phyloP scores from a whole-genome alignment of 164 flowering plant genomes.

The Magnolia kwangsiensis region DNA sequence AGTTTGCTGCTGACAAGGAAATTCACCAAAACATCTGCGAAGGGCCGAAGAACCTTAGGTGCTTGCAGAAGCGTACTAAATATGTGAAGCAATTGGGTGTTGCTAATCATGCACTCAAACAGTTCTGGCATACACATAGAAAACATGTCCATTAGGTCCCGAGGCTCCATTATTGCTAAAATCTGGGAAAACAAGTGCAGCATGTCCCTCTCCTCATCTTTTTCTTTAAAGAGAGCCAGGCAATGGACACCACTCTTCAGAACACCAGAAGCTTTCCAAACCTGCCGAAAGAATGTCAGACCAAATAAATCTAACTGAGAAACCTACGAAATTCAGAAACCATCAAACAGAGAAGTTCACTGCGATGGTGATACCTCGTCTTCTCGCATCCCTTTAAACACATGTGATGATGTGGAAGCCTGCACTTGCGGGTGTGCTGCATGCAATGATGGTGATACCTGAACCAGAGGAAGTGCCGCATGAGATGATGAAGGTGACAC shows the following conservation, averaged over 20 bases:
- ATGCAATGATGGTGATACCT: conserved; percentile 68
- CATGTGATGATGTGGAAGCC: conserved; percentile 53
- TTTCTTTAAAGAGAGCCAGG: conserved; percentile 88
- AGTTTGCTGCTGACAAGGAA: conserved; percentile 91
- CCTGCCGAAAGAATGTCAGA: conserved; percentile 35
- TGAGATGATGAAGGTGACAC: conserved; percentile 11
- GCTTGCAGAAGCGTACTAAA: conserved; percentile 79
- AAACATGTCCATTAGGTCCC: conserved; percentile 99
- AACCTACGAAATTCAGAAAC: not conserved
- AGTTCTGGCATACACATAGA: conserved; percentile 96
- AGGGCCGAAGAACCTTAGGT: conserved; percentile 82
- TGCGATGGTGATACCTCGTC: conserved; percentile 68
- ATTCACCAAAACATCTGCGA: conserved; percentile 92
- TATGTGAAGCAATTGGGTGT: conserved; percentile 80
- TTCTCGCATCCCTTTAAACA: conserved; percentile 91
- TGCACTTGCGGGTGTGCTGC: conserved; percentile 61
- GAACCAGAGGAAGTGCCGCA: conserved; percentile 16
- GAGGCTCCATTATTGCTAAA: conserved; percentile 91
- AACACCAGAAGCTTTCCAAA: conserved; percentile 94
- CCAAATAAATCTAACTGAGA: conserved; percentile 1
- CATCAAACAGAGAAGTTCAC: not conserved
- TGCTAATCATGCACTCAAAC: conserved; percentile 92
- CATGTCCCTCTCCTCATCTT: conserved; percentile 95
- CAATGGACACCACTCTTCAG: conserved; percentile 94
- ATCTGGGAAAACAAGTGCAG: conserved; percentile 76